These are phyloP conservation scores for Aphelidium insulamus DNA, from an alignment of 371 early-diverging fungal genomes.

Conservation along the genomic window DNA sequence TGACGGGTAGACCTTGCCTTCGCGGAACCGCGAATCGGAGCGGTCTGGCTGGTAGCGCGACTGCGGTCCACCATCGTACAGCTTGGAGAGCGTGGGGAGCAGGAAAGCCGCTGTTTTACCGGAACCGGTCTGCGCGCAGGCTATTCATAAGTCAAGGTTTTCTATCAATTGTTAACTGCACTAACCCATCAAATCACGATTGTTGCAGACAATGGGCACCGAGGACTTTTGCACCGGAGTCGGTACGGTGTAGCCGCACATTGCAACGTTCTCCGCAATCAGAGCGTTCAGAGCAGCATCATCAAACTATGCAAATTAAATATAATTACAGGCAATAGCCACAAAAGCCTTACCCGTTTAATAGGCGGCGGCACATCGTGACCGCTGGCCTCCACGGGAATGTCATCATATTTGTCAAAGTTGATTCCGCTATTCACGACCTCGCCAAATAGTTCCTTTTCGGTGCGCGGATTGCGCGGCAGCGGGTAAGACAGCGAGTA, in stretches of 20 bases:
- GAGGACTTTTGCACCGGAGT: slow-evolving; percentile 91
- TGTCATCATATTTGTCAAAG: slow-evolving; percentile 90
- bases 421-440: slow-evolving; percentile 64
- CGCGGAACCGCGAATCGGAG: too few relatives aligned
- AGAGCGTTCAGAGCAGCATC: slow-evolving; percentile 69
- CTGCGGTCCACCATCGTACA: too few relatives aligned
- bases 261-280: slow-evolving; percentile 70
- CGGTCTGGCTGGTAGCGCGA: too few relatives aligned
- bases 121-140: slow-evolving; percentile 62
- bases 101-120: slow-evolving; percentile 54
- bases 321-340: too few relatives aligned
- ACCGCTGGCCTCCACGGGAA: slow-evolving; percentile 86
- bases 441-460: slow-evolving; percentile 49
- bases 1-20: too few relatives aligned
- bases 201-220: slow-evolving; percentile 55
- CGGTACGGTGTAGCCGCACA: slow-evolving; percentile 71
- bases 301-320: too few relatives aligned
- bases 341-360: slow-evolving; percentile 6
- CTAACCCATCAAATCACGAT: slow-evolving; percentile 57
- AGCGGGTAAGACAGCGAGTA: too few relatives aligned
- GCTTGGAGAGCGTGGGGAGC: slow-evolving; percentile 68
- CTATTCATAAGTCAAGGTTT: too few relatives aligned
- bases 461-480: slow-evolving; percentile 45
- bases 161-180: too few relatives aligned
- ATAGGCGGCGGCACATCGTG: slow-evolving; percentile 48